These are phyloP conservation scores for Vaccinium vitisidaea DNA, from an alignment of 148 eudicot species.

Conservation along the genomic window DNA sequence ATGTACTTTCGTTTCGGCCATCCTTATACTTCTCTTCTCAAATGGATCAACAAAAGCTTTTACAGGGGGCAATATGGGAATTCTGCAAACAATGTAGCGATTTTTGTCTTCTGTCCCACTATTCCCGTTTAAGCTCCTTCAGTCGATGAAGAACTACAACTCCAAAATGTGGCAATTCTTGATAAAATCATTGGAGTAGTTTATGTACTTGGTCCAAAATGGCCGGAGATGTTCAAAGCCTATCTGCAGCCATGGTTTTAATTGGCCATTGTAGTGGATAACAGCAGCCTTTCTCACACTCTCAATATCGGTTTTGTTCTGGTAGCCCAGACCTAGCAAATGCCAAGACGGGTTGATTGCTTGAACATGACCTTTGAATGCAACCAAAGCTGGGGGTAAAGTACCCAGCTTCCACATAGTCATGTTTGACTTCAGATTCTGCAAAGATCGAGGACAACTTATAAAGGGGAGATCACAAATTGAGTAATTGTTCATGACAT, in stretches of 20 bases:
- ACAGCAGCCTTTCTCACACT: slow-evolving; percentile 85
- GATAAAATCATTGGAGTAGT: slow-evolving; percentile 83
- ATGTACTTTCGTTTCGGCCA: slow-evolving; percentile 25
- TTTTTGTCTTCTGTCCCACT: slow-evolving; percentile 26
- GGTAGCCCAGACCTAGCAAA: slow-evolving; percentile 96
- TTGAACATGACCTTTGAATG: slow-evolving; percentile 88
- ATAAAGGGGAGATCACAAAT: neutral
- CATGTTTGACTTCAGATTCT: slow-evolving; percentile 96
- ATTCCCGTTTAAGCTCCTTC: slow-evolving; percentile 27
- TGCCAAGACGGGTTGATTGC: slow-evolving; percentile 96
- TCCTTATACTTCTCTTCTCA: slow-evolving; percentile 29
- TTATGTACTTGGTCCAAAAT: slow-evolving; percentile 92
- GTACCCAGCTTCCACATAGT: slow-evolving; percentile 98
- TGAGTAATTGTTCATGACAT: neutral
- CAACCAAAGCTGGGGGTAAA: slow-evolving; percentile 93
- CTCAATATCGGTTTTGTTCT: slow-evolving; percentile 73
- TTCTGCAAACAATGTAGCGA: slow-evolving; percentile 22
- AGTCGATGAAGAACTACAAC: slow-evolving; percentile 36
- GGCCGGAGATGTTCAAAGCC: slow-evolving; percentile 98
- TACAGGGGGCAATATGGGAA: slow-evolving; percentile 26
- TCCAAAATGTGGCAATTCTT: slow-evolving; percentile 94
- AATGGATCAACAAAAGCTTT: slow-evolving; percentile 27
- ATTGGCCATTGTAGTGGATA: slow-evolving; percentile 96
- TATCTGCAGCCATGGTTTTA: slow-evolving; percentile 96
- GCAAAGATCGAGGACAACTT: slow-evolving; percentile 20